Evolutionary conservation across 495 filamentous ascomycete genomes (phyloP).

Genomic region (Aspergillus incahuasiensis): DNA sequence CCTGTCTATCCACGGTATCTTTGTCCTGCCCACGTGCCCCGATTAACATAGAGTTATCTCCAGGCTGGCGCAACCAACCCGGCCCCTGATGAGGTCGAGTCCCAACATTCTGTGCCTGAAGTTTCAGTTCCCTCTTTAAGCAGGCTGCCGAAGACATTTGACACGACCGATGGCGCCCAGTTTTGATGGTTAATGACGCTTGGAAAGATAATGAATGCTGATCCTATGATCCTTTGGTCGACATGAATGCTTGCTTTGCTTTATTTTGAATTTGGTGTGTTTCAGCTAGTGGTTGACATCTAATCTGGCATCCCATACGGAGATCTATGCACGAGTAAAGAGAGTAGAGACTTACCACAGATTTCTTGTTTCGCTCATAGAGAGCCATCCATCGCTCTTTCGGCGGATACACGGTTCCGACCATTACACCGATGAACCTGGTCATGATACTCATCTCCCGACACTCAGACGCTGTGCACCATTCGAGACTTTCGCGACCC

Average conservation of each 20-base stretch:
- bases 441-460: not conserved
- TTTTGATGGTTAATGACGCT: conserved; percentile 17
- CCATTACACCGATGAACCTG: not conserved
- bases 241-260: conserved; percentile 8
- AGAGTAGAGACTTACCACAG: conserved; percentile 5
- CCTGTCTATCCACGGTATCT: not conserved
- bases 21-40: not conserved
- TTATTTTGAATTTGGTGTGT: conserved; percentile 5
- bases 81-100: not conserved
- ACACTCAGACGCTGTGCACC: not conserved
- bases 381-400: not conserved
- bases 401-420: not conserved
- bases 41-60: not conserved
- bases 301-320: conserved; percentile 12
- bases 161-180: conserved; percentile 16
- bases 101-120: not conserved
- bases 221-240: conserved; percentile 9
- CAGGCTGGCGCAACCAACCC: conserved; percentile 26
- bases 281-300: conserved; percentile 16
- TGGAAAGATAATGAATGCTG: conserved; percentile 12
- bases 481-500: not conserved
- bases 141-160: conserved; percentile 15
- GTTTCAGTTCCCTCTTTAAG: not conserved
- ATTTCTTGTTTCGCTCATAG: not conserved
- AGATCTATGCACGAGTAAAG: conserved; percentile 7